Evolutionary conservation across 192 early-diverging fungal species (phyloP), one percentile per base, ranked within the genome.

Genomic region (Coemansia furcata): DNA sequence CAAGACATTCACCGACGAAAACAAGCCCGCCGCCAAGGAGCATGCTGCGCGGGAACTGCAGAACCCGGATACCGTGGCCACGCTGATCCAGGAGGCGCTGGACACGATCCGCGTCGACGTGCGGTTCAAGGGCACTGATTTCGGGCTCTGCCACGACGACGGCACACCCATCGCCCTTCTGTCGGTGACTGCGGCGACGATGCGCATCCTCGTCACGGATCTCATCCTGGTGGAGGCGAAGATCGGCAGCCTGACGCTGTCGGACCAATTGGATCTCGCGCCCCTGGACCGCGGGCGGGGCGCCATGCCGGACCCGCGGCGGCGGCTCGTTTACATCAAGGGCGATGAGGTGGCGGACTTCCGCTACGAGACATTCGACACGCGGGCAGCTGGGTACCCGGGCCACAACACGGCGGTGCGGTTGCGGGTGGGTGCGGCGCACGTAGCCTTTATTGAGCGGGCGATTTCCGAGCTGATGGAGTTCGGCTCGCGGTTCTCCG

Each of bases 291-390:
- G 14, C 29, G 12, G 23, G 21, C 19, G 62, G 9, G 21, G 21
- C 9, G 44, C 32, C 14, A 10, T 55, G 15, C 30, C 19, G 17
- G 70, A 70, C 37, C 76, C 77, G 0, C 62, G 64, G 17, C 80
- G 82, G 5, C 73, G 87, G 65, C 85, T 97, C 19, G 74, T 97
- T 9, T 86, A 85, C 3, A 93, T 99, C 66, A 89, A 96, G 75
- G 93, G 94, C 11, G 50, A 54, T 30, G 89, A 96, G 62, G 78
- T 95, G 33, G 94, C 94, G 0, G 92, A 95, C 65, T 94, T 99
- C 59, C 77, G 77, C 4, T 97, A 92, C 68, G 89, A 99, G 63
- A 96, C 91, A 0, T 97, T 86, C 73, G 86, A 90, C 60, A 57
- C 80, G 3, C 58, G 76, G 4, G 54, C 76, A 3, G 59, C 83